Evolutionary conservation across 805 yeast genomes (phyloP).

Genomic region (Torulaspora franciscae): DNA sequence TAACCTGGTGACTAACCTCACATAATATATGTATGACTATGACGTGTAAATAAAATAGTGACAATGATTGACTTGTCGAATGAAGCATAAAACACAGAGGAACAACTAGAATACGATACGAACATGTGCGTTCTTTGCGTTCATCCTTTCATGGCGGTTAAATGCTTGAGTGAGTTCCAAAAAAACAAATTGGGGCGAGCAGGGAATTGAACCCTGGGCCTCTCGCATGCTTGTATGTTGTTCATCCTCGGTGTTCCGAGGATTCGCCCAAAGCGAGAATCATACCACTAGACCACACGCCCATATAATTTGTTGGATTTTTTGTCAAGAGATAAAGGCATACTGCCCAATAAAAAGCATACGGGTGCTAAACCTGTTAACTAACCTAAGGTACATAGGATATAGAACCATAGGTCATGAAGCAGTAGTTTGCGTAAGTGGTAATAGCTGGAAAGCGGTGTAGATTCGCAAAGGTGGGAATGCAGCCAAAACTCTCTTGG

Average conservation of each 20-base stretch:
- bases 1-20: constrained; percentile 1
- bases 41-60: constrained; percentile 10
- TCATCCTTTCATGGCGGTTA: no score
- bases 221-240: constrained; percentile 39
- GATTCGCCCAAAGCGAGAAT: constrained; percentile 33
- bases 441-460: no score
- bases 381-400: no score
- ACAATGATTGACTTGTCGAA: constrained; percentile 4
- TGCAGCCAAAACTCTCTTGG: no score
- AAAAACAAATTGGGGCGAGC: constrained; percentile 30
- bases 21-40: constrained; percentile 3
- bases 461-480: no score
- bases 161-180: constrained; percentile 9
- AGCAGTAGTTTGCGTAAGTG: no score
- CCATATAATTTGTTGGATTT: constrained; percentile 10
- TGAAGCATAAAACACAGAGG: background rate
- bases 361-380: no score
- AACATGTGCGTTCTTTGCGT: no score
- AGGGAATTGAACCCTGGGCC: constrained; percentile 56
- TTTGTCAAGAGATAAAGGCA: no score
- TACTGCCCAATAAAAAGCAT: no score
- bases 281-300: constrained; percentile 36
- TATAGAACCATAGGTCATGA: no score
- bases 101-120: no score
- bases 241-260: constrained; percentile 11